Evolutionary conservation across 2,329 filamentous ascomycete genomes (phyloP).

Genomic region (Didymella keratinophila): DNA sequence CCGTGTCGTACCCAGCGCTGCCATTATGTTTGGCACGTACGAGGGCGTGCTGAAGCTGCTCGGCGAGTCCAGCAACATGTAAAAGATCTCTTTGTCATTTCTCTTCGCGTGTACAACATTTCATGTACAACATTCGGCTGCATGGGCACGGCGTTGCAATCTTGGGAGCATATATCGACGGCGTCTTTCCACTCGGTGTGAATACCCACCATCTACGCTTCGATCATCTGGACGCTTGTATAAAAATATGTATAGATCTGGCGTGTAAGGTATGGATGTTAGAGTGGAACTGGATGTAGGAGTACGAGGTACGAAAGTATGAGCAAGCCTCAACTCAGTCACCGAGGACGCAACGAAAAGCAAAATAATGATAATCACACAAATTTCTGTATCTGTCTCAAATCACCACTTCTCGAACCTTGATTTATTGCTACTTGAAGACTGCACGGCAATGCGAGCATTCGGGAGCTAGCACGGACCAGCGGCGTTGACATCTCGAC

Average conservation of each 20-base stretch:
- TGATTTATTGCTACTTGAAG: background rate
- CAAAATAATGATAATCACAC: conserved; percentile 5
- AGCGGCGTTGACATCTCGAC: background rate
- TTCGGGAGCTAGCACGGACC: conserved; percentile 4
- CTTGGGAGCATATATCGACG: conserved; percentile 16
- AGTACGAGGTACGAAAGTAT: conserved; percentile 16
- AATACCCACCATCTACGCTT: conserved; percentile 16
- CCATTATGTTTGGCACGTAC: conserved; percentile 95
- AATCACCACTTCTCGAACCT: no score
- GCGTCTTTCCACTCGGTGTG: conserved; percentile 19
- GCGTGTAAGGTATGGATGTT: background rate
- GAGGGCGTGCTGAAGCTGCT: conserved; percentile 59
- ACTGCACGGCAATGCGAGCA: background rate
- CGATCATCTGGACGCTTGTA: conserved; percentile 13
- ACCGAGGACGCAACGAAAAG: conserved; percentile 8
- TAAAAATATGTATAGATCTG: conserved; percentile 11
- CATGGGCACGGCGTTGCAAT: conserved; percentile 21
- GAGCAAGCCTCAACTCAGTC: conserved; percentile 13
- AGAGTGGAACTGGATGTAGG: conserved; percentile 5
- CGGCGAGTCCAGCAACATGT: conserved; percentile 54
- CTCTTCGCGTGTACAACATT: conserved; percentile 20
- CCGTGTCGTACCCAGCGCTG: conserved; percentile 87
- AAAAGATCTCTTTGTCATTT: conserved; percentile 9
- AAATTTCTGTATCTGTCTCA: background rate
- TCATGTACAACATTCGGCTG: conserved; percentile 21